These are phyloP conservation scores for Lachnellula occidentalis DNA, from an alignment of 2,329 filamentous ascomycete genomes.

Conservation along the genomic window DNA sequence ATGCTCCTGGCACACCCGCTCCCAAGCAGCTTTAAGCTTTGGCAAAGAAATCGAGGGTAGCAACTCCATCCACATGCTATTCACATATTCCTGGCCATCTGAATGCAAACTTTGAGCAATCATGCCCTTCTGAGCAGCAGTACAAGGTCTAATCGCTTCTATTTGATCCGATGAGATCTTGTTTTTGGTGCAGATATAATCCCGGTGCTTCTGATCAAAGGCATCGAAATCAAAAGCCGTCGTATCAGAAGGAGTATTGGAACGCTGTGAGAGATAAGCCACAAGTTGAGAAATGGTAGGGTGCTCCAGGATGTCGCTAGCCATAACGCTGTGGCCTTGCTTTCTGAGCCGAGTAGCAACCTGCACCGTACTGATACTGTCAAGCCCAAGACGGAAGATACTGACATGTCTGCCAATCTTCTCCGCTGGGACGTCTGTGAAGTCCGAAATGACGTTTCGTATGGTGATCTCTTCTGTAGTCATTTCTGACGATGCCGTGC, in stretches of 20 bases:
- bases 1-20: conserved; percentile 45
- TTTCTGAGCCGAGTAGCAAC: conserved; percentile 63
- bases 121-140: conserved; percentile 74
- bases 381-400: conserved; percentile 82
- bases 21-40: conserved; percentile 55
- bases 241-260: background rate
- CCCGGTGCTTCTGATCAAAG: conserved; percentile 43
- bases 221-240: conserved; percentile 41
- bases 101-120: conserved; percentile 67
- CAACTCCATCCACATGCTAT: conserved; percentile 56
- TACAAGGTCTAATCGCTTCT: conserved; percentile 67
- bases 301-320: conserved; percentile 68
- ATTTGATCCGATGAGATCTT: conserved; percentile 32
- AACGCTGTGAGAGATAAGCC: conserved; percentile 12
- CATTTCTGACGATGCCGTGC: conserved; percentile 6
- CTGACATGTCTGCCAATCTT: conserved; percentile 58
- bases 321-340: conserved; percentile 52
- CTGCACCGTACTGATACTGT: conserved; percentile 84
- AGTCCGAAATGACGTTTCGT: conserved; percentile 39
- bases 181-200: conserved; percentile 22
- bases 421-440: conserved; percentile 47
- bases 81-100: conserved; percentile 66
- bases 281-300: conserved; percentile 38
- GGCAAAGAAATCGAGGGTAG: conserved; percentile 34
- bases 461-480: conserved; percentile 35